Percentiles rank a stretch among this genome's conserved stretches.
Conservation (phyloP, 345 rosid species). For the Carallia pectinifolia region DNA sequence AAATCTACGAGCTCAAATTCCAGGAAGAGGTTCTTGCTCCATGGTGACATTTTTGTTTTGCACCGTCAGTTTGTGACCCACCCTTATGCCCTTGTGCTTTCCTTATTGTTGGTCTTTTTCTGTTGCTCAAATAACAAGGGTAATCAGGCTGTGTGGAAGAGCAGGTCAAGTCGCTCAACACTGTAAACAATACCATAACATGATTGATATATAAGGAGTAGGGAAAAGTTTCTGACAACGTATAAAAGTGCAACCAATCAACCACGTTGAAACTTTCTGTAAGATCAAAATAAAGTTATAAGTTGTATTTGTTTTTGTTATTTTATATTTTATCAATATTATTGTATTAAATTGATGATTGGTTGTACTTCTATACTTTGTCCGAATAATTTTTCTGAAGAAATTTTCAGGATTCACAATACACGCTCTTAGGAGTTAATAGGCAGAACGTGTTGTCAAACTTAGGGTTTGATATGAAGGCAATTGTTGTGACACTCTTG, state of each 20-base stretch:
- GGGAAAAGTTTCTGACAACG: too few species aligned
- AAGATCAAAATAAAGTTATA: too few species aligned
- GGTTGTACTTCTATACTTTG: too few species aligned
- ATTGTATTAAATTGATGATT: too few species aligned
- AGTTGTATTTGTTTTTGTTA: too few species aligned
- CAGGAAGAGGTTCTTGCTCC: conserved; percentile 47
- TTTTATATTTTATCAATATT: too few species aligned
- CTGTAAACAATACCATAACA: conserved; percentile 7
- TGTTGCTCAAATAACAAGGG: conserved; percentile 3
- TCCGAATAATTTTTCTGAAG: too few species aligned
- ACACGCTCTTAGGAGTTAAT: not conserved
- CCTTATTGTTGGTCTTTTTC: not conserved
- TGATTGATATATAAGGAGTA: not conserved
- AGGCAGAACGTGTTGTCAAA: not conserved
- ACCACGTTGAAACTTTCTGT: too few species aligned
- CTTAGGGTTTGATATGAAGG: not conserved
- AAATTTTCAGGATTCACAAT: too few species aligned
- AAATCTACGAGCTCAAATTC: conserved; percentile 49
- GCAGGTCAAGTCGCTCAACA: not conserved
- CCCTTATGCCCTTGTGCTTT: not conserved
- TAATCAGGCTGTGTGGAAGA: not conserved
- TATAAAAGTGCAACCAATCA: too few species aligned
- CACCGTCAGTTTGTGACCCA: not conserved
- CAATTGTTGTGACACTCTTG: conserved; percentile 9
- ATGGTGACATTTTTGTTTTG: conserved; percentile 37